These are phyloP conservation scores for Cercis canadensis DNA, from an alignment of 306 rosid species.

Conservation along the genomic window DNA sequence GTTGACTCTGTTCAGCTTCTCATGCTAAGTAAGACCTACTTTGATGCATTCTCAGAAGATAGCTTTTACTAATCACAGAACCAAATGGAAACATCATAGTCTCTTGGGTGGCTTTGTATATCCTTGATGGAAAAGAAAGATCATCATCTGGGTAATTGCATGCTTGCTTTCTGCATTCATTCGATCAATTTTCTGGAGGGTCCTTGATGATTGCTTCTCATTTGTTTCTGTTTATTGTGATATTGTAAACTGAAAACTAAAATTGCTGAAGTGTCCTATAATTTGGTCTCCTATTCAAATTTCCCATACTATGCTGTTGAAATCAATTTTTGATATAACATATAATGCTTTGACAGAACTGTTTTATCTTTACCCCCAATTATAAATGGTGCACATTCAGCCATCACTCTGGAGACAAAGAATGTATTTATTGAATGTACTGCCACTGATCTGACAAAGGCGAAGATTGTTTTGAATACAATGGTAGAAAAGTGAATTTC, in stretches of 20 bases:
- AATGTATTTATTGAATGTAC: slow-evolving; percentile 92
- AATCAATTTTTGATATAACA: slow-evolving; percentile 28
- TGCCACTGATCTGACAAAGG: slow-evolving; percentile 95
- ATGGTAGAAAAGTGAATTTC: slow-evolving; percentile 56
- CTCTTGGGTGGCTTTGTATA: not conserved
- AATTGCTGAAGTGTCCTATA: slow-evolving; percentile 3
- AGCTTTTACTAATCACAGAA: not conserved
- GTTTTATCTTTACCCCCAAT: slow-evolving; percentile 93
- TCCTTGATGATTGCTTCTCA: not conserved
- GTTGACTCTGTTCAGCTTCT: not conserved
- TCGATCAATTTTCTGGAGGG: slow-evolving; percentile 24
- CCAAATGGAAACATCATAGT: not conserved
- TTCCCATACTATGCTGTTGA: slow-evolving; percentile 5
- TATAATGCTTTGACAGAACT: slow-evolving; percentile 58
- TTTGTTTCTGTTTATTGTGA: slow-evolving; percentile 3
- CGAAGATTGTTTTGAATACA: slow-evolving; percentile 90
- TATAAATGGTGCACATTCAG: slow-evolving; percentile 93
- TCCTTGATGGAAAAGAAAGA: not conserved
- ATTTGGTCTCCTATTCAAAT: slow-evolving; percentile 12
- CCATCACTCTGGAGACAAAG: slow-evolving; percentile 86
- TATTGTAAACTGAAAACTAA: slow-evolving; percentile 1
- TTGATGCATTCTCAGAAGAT: not conserved
- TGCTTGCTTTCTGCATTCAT: not conserved
- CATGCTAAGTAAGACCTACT: not conserved
- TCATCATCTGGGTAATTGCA: no score